phyloP scores from a whole-genome alignment of 2,329 filamentous ascomycete genomes.

The Stachybotrys chlorohalonatus region DNA sequence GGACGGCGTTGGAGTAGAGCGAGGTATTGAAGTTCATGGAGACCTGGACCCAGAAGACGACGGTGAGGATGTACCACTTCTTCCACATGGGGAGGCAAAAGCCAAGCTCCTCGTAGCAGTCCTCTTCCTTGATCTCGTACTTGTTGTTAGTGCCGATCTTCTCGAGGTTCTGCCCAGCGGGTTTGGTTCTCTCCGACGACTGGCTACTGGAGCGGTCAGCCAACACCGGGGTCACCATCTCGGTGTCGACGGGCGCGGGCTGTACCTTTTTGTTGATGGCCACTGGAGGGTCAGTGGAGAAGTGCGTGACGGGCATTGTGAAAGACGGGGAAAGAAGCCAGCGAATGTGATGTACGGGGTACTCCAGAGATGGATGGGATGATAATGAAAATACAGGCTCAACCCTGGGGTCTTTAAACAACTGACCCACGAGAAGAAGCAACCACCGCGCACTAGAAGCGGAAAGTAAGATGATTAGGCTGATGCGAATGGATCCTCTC shows the following conservation, averaged over 20 bases:
- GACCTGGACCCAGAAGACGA: constrained; percentile 65
- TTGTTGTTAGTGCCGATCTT: constrained; percentile 29
- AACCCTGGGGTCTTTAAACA: background rate
- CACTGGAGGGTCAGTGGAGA: constrained; percentile 26
- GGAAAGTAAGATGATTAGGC: background rate
- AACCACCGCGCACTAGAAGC: background rate
- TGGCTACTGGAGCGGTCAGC: constrained; percentile 7
- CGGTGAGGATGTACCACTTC: constrained; percentile 65
- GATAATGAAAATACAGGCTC: background rate
- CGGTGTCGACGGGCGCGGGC: constrained; percentile 13
- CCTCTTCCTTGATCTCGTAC: constrained; percentile 40
- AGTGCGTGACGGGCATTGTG: constrained; percentile 21
- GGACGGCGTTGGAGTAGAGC: constrained; percentile 61
- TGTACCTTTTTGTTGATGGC: constrained; percentile 19
- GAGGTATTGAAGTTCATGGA: constrained; percentile 77
- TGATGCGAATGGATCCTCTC: background rate
- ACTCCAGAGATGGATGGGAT: background rate
- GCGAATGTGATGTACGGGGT: background rate
- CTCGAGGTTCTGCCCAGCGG: constrained; percentile 13
- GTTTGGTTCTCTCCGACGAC: background rate
- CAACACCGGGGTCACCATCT: constrained; percentile 8
- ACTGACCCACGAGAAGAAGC: background rate
- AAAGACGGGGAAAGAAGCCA: background rate
- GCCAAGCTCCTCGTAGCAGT: constrained; percentile 58
- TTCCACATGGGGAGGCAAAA: constrained; percentile 50